A percentile compares a stretch with the other conserved stretches of the same genome.
These are phyloP conservation scores for Gymnopilus junonius DNA, from an alignment of 768 basidiomycete species.

Conservation along the genomic window DNA sequence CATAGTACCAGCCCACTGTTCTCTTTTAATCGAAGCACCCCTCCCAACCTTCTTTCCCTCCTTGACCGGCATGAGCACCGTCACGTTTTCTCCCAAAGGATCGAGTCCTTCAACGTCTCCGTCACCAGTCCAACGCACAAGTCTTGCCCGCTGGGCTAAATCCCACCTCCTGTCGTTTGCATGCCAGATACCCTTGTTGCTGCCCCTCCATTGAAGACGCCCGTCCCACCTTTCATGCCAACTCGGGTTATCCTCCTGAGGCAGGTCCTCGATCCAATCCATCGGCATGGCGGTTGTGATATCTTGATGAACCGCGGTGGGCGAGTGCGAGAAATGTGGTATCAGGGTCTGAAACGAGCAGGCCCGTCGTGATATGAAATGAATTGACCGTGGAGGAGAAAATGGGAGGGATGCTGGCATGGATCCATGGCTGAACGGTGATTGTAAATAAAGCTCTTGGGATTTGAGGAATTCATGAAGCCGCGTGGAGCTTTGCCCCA, in stretches of 20 bases:
- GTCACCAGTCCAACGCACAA: slow-evolving; percentile 21
- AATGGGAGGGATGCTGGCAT: slow-evolving; percentile 44
- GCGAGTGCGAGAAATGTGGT: slow-evolving; percentile 56
- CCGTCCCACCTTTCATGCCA: slow-evolving; percentile 67
- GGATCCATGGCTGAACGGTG: slow-evolving; percentile 51
- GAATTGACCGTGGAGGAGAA: slow-evolving; percentile 53
- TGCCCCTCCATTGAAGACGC: slow-evolving; percentile 70
- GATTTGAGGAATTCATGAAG: slow-evolving; percentile 19
- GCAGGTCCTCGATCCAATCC: slow-evolving; percentile 45
- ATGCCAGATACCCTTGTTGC: slow-evolving; percentile 68
- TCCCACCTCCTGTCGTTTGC: slow-evolving; percentile 44
- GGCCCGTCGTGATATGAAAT: slow-evolving; percentile 53
- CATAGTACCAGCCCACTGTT: slow-evolving; percentile 46
- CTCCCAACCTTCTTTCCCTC: slow-evolving; percentile 36
- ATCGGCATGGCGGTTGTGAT: slow-evolving; percentile 50
- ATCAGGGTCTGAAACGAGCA: slow-evolving; percentile 41
- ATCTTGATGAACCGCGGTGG: slow-evolving; percentile 55
- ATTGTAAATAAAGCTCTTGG: slow-evolving; percentile 48
- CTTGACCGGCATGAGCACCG: slow-evolving; percentile 35
- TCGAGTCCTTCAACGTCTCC: slow-evolving; percentile 3
- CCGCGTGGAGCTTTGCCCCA: slow-evolving; percentile 22
- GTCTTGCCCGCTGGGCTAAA: slow-evolving; percentile 16
- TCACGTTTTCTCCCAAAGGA: slow-evolving; percentile 30
- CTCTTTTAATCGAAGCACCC: slow-evolving; percentile 31
- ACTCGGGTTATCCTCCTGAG: slow-evolving; percentile 47